Evolutionary conservation across 176 grass and related monocot species (phyloP).

Genomic region (Musa troglodytarum): DNA sequence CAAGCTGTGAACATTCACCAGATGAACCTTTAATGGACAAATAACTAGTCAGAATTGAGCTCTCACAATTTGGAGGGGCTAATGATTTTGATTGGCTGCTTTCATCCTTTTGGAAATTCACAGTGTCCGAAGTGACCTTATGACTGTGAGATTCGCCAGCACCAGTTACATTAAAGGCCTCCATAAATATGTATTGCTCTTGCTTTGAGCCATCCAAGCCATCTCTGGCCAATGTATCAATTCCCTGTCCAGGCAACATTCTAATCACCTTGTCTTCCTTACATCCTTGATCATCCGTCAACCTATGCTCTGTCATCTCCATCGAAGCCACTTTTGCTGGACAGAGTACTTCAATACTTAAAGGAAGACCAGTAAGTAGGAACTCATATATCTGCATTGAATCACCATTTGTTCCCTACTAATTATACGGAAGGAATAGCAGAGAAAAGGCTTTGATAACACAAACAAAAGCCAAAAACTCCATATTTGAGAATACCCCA

Average conservation of each 20-base stretch:
- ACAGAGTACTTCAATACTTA: background rate
- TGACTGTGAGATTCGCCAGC: background rate
- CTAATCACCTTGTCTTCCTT: constrained; percentile 47
- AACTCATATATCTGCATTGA: background rate
- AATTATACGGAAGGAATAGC: background rate
- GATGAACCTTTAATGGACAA: background rate
- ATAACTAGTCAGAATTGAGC: constrained; percentile 5
- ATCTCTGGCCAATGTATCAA: constrained; percentile 17
- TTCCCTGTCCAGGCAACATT: constrained; percentile 67
- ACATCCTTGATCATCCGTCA: constrained; percentile 19
- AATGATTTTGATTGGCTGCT: background rate
- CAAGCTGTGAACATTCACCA: background rate
- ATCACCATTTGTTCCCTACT: background rate
- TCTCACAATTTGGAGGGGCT: background rate
- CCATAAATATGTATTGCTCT: constrained; percentile 60
- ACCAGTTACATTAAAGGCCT: constrained; percentile 34
- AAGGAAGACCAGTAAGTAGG: background rate
- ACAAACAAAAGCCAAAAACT: constrained; percentile 8
- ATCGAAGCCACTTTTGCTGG: background rate
- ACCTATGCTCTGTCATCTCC: constrained; percentile 9
- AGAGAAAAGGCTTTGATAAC: background rate
- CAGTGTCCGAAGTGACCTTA: constrained; percentile 1
- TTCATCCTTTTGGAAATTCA: constrained; percentile 18
- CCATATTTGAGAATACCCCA: background rate
- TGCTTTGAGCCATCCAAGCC: constrained; percentile 46